Percentiles rank a stretch among this genome's conserved stretches.
Conservation (phyloP, 495 filamentous ascomycete genomes). For the Penicillium flavigenum region DNA sequence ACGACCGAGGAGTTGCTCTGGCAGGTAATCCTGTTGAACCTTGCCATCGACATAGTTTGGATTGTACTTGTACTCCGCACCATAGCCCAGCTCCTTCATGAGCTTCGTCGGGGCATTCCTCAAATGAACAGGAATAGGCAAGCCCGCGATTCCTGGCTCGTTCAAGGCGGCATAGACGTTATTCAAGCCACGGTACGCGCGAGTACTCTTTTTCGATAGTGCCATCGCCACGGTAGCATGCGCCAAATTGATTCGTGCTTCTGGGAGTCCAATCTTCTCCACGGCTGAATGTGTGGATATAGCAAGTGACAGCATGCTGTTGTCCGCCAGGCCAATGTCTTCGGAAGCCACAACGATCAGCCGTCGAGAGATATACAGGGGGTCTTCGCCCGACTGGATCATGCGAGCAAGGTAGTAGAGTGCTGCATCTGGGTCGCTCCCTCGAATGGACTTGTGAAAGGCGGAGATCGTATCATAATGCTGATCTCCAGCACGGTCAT, state of each 20-base stretch:
- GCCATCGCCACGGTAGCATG: slow-evolving; percentile 84
- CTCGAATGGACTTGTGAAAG: slow-evolving; percentile 93
- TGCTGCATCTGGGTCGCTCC: slow-evolving; percentile 79
- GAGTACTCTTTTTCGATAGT: slow-evolving; percentile 78
- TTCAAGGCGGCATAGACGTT: slow-evolving; percentile 71
- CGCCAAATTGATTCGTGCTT: slow-evolving; percentile 87
- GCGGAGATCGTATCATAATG: slow-evolving; percentile 95
- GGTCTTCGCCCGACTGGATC: slow-evolving; percentile 95
- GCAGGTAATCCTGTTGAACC: slow-evolving; percentile 88
- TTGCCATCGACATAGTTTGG: slow-evolving; percentile 82
- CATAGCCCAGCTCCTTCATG: slow-evolving; percentile 91
- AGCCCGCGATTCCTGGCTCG: slow-evolving; percentile 74
- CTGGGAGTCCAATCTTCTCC: slow-evolving; percentile 89
- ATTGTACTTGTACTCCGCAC: slow-evolving; percentile 94
- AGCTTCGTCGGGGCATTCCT: slow-evolving; percentile 87
- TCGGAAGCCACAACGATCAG: slow-evolving; percentile 91
- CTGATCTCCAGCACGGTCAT: slow-evolving; percentile 92
- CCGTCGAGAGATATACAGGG: slow-evolving; percentile 84
- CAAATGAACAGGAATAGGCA: slow-evolving; percentile 84
- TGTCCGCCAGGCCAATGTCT: slow-evolving; percentile 90
- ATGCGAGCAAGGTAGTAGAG: slow-evolving; percentile 94
- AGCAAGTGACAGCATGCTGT: slow-evolving; percentile 77
- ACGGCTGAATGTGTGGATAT: slow-evolving; percentile 81
- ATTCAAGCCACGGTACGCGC: slow-evolving; percentile 79
- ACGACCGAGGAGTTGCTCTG: slow-evolving; percentile 64